Evolutionary conservation across 768 basidiomycete species (phyloP).

Genomic region (Psilocybe cyanescens): DNA sequence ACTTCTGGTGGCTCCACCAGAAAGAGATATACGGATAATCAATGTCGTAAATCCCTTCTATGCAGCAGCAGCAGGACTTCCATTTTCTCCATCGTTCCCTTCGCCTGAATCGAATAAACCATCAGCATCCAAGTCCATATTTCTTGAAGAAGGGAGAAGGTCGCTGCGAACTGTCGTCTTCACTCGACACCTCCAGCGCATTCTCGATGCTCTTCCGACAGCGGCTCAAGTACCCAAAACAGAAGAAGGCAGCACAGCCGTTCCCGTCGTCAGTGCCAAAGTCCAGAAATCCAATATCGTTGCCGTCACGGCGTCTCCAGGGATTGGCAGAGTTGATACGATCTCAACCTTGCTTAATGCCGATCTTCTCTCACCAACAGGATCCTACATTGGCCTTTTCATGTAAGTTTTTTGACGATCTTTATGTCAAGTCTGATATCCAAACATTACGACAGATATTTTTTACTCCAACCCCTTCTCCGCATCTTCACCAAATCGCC

Average conservation of each 20-base stretch:
- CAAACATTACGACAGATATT: conserved; percentile 49
- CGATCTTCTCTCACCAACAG: conserved; percentile 40
- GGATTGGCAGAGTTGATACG: conserved; percentile 74
- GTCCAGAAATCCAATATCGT: conserved; percentile 75
- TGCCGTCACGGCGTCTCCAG: conserved; percentile 74
- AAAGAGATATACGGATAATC: conserved; percentile 89
- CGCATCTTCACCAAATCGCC: conserved; percentile 74
- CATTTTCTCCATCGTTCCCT: conserved; percentile 25
- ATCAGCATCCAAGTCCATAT: conserved; percentile 32
- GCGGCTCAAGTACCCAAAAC: conserved; percentile 56
- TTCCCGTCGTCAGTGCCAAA: conserved; percentile 39
- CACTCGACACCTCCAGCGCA: conserved; percentile 81
- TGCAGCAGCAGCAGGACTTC: conserved; percentile 66
- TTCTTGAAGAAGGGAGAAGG: conserved; percentile 66
- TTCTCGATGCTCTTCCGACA: conserved; percentile 78
- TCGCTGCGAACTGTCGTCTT: conserved; percentile 66
- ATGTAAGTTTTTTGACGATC: conserved; percentile 43
- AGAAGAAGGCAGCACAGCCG: conserved; percentile 34
- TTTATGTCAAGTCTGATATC: conserved; percentile 6
- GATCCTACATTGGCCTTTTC: conserved; percentile 46
- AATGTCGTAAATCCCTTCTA: conserved; percentile 90
- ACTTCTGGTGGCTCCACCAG: conserved; percentile 81
- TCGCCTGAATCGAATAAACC: conserved; percentile 24
- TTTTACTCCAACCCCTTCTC: conserved; percentile 68
- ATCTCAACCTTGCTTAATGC: conserved; percentile 58